Base-by-base conservation (phyloP, 148 eudicot species). In the Camellia lanceoleosa region DNA sequence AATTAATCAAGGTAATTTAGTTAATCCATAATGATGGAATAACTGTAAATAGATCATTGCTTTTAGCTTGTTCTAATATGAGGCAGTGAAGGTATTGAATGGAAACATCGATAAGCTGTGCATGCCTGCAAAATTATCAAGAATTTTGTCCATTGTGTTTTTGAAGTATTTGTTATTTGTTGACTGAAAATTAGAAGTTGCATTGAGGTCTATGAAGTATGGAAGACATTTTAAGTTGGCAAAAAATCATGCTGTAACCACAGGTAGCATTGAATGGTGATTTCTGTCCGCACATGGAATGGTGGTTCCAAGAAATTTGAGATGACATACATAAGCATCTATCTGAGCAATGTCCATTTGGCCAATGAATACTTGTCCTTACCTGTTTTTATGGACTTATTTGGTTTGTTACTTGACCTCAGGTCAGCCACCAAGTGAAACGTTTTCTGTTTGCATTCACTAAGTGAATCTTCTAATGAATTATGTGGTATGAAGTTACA, bases 1-100 rank as follows among this genome's bases (percentile, higher is more conserved):
- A 83, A 67, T 62, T 95, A 74, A 58, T 83, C 4, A 92, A 93
- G 97, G 98, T 95, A 88, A 87, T 79, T 18, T 73, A 56, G 76
- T 71, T 75, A 64, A 52, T 77, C 20, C 19, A 6, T 70, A 42
- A 74, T 23, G 51, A 10, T 51, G 16, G 59, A 77, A 7, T 23
- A 77, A 47, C 61, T 6, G 58, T 7, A 77, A 30, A 44, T 13
- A 15, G 7, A 30, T 15, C 47, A 77, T 64, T 77, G 19, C 3
- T 63, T 43, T 7, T 76, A 30, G 23, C 61, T n/a, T 76, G 19
- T 62, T 47, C 13, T 71, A 19, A 64, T 20, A 47, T 66, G 80
- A 15, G 46, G 44, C 71, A 63, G 46, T 77, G 62, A 42, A 47
- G 71, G 71, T 65, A 47, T 65, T 51, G 72, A 77, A 5, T 74